Evolutionary conservation across 768 basidiomycete genomes (phyloP), one percentile per base, ranked within the genome.

Genomic region (Coprinopsis cinerea): DNA sequence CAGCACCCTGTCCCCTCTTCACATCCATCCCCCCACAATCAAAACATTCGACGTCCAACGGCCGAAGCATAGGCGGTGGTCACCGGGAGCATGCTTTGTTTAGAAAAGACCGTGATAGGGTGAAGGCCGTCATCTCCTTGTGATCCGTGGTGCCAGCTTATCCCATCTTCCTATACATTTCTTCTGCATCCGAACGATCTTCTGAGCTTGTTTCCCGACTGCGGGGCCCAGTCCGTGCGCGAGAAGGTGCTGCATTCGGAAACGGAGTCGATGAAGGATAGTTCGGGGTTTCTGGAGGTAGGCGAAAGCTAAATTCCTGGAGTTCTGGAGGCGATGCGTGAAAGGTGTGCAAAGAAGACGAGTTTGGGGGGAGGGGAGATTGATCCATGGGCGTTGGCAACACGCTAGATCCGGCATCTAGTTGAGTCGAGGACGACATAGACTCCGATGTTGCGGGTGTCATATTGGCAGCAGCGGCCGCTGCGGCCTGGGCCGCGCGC

Each of bases 141-240:
- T 61, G 64, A 62, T 62, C 60, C 63, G 59, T 57, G 57, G 32
- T 53, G 39, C 30, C 49, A 43, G 18, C 26, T 32, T 45, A 49
- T 49, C 53, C 51, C 55, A 54, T 55, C 53, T 55, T 54, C 58
- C 61, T 58, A 56, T 59, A 55, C 52, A 58, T 54, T 49, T 59
- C 57, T 57, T 70, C 67, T 54, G 55, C 58, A 48, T 67, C 67
- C 59, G 66, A 63, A 43, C 61, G 59, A 54, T 61, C 63, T 59
- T 64, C 64, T 57, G 66, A 63, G 59, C 64, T 69, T 55, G 65
- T 64, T 63, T 65, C 57, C 58, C 57, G 60, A 53, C 59, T 62
- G 55, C 59, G 57, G 39, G 57, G 49, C 36, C n/a, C n/a, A n/a
- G 53, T 51, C 47, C 55, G 62, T 50, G 53, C 48, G 48, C 53